Conservation (phyloP, 2,329 filamentous ascomycete genomes). For the Bipolaris bicolor region DNA sequence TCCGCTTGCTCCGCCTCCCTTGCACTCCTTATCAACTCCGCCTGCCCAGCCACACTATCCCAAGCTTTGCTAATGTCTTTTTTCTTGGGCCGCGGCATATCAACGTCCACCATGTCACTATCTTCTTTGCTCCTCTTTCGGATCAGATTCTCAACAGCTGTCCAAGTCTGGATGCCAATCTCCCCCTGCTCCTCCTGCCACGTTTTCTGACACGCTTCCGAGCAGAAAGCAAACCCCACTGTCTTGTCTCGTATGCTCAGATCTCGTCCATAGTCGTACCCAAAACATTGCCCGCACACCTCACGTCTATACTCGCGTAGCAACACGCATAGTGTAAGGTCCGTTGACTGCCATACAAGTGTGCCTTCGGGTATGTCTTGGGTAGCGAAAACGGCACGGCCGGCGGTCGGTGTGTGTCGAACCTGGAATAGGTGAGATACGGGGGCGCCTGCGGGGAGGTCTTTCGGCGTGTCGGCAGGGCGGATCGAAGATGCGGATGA, state of each 20-base stretch:
- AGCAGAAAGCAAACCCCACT: slow-evolving; percentile 54
- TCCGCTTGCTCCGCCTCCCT: slow-evolving; percentile 18
- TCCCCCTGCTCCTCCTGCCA: slow-evolving; percentile 45
- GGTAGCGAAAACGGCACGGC: slow-evolving; percentile 54
- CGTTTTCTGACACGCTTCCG: slow-evolving; percentile 38
- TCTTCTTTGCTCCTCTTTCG: slow-evolving; percentile 42
- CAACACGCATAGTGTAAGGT: slow-evolving; percentile 50
- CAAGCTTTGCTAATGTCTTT: slow-evolving; percentile 40
- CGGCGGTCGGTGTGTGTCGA: slow-evolving; percentile 50
- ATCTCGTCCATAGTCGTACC: slow-evolving; percentile 53
- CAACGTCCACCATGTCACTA: slow-evolving; percentile 42
- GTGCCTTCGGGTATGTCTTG: slow-evolving; percentile 44
- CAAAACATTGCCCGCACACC: slow-evolving; percentile 57
- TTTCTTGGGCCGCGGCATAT: slow-evolving; percentile 33
- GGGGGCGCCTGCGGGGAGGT: slow-evolving; percentile 32
- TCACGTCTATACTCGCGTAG: slow-evolving; percentile 56
- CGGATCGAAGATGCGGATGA: slow-evolving; percentile 22
- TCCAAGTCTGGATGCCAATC: slow-evolving; percentile 44
- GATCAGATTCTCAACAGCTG: slow-evolving; percentile 41
- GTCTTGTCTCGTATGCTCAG: slow-evolving; percentile 47
- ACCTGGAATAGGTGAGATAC: slow-evolving; percentile 46
- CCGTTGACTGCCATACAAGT: slow-evolving; percentile 46
- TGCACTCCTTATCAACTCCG: slow-evolving; percentile 35
- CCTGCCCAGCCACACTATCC: slow-evolving; percentile 31
- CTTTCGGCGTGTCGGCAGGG: slow-evolving; percentile 7